phyloP scores from a whole-genome alignment of 768 basidiomycete genomes.

The Lentinula lateritia region DNA sequence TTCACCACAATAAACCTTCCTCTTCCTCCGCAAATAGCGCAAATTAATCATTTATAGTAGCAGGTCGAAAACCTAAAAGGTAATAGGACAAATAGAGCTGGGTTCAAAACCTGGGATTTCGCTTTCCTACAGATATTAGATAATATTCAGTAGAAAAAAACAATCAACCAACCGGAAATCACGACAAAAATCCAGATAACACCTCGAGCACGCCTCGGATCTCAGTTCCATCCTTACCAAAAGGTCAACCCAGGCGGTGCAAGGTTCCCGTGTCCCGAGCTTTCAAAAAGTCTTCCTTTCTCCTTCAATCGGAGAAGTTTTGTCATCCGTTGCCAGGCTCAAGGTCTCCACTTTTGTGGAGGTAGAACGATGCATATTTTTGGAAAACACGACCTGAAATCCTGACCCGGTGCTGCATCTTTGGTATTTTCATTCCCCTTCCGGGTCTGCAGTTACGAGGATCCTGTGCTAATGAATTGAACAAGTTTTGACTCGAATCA shows the following conservation, averaged over 20 bases:
- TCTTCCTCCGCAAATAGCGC: not conserved
- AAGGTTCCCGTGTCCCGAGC: not conserved
- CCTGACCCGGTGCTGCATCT: not conserved
- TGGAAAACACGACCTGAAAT: not conserved
- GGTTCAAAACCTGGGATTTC: constrained; percentile 1
- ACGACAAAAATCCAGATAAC: not conserved
- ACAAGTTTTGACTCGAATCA: not conserved
- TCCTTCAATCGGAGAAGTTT: not conserved
- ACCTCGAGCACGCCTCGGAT: not conserved
- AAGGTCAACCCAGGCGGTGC: not conserved
- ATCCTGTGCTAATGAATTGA: not conserved
- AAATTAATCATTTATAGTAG: not conserved
- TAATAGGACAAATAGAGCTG: not conserved
- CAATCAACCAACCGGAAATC: not conserved
- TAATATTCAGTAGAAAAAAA: not conserved
- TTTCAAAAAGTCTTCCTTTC: not conserved
- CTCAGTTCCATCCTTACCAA: not conserved
- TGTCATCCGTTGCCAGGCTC: not conserved
- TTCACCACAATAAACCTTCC: not conserved
- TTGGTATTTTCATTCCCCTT: not conserved
- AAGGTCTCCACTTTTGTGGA: not conserved
- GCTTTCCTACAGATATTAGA: not conserved
- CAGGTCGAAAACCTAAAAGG: not conserved
- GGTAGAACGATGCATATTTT: not conserved
- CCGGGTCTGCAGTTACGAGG: not conserved